Evolutionary conservation across 306 rosid genomes (phyloP).

Genomic region (Carpinus fangiana): DNA sequence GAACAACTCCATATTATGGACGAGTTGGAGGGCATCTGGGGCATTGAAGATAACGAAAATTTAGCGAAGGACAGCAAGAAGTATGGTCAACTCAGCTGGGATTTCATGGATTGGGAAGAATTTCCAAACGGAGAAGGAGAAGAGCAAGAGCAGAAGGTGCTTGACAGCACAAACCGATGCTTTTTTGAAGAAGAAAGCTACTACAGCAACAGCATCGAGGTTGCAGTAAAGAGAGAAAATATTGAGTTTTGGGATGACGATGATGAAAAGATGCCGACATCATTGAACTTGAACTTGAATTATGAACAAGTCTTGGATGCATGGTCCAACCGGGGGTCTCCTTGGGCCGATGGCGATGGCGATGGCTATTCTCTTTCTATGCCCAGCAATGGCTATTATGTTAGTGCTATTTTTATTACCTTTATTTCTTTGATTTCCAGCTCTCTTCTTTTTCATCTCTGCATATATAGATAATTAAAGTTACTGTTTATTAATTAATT

Average conservation of each 20-base stretch:
- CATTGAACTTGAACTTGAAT: slow-evolving; percentile 75
- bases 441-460: no score
- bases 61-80: not conserved
- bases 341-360: slow-evolving; percentile 60
- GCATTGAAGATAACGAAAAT: slow-evolving; percentile 32
- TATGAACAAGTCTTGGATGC: slow-evolving; percentile 81
- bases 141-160: slow-evolving; percentile 30
- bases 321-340: slow-evolving; percentile 79
- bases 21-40: slow-evolving; percentile 46
- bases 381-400: slow-evolving; percentile 47
- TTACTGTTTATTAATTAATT: no score
- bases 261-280: slow-evolving; percentile 42
- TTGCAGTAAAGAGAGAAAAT: slow-evolving; percentile 42
- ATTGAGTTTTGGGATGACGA: slow-evolving; percentile 49
- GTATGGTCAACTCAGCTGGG: slow-evolving; percentile 48
- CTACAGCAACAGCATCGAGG: not conserved
- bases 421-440: not conserved
- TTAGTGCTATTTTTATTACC: slow-evolving; percentile 33
- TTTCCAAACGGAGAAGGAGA: slow-evolving; percentile 32
- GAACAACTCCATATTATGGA: slow-evolving; percentile 48
- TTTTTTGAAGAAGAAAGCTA: slow-evolving; percentile 38
- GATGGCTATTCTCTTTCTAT: slow-evolving; percentile 50
- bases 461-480: no score
- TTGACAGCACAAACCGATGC: slow-evolving; percentile 17
- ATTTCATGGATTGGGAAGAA: slow-evolving; percentile 60